Base-by-base conservation (phyloP, 1,284 basidiomycete genomes). In the Tylopilus sp. region DNA sequence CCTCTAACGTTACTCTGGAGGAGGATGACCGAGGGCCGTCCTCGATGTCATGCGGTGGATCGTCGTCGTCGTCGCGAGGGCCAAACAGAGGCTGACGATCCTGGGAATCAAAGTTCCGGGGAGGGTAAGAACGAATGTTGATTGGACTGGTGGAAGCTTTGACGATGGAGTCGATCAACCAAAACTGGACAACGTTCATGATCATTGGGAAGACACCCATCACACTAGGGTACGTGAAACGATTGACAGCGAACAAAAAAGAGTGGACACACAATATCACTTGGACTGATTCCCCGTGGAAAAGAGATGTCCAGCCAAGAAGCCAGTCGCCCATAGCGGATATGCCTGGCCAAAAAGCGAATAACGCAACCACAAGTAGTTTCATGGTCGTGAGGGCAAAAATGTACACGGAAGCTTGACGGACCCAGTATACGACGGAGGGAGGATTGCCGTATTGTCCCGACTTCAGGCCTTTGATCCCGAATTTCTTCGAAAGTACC, bases 141-240 rank as follows among this genome's bases (percentile, higher is more conserved):
- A 74, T 60, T 5, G 70, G 55, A 34, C 49, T 68, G 28, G 69
- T 64, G 18, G 79, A 80, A 2, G 82, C 84, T 65, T 89, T 92
- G 63, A 92, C 86, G 53, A 92, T 90, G 0, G 89, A 89, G 69
- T 92, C 89, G 49, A 90, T 89, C 42, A 90, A 71, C 89, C 89
- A 91, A 73, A 91, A 91, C 65, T 96, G 92, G 16, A 93, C 57
- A 41, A 94, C 73, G 66, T 94, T 97, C 93, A 97, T 97, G 50
- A 87, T 75, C 53, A 95, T 85, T 1, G 95, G 95, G 71, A 97
- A 95, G 41, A 97, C 66, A 48, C 92, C 91, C 90, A 97, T 96
- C 30, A 86, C 86, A 59, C 87, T 89, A 56, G 30, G 41, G 12
- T 48, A 40, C 30, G 44, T 56, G 11, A 54, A 44, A 26, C 4